A percentile compares a stretch with the other conserved stretches of the same genome.
These are phyloP conservation scores for Fusarium sp. DNA, from an alignment of 2,329 filamentous ascomycete species.

Conservation along the genomic window DNA sequence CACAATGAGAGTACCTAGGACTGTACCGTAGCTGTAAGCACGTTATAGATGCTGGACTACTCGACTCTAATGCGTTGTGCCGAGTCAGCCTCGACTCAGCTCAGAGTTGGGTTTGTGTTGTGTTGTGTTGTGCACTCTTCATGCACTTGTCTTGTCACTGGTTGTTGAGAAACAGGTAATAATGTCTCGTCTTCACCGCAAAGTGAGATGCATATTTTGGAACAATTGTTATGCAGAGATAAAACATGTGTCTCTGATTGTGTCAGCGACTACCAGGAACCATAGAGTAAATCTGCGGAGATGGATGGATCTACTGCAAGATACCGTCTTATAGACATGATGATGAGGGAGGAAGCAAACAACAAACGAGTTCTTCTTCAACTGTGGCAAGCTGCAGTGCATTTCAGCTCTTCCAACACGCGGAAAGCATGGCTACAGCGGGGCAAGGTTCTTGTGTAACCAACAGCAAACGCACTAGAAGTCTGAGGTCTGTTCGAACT, in stretches of 20 bases:
- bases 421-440: conserved; percentile 17
- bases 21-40: neutral
- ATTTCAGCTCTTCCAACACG: conserved; percentile 14
- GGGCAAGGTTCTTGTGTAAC: conserved; percentile 30
- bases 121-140: too few species aligned
- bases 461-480: conserved; percentile 11
- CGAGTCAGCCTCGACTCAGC: conserved; percentile 26
- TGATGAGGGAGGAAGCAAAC: neutral
- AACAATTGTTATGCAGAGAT: conserved; percentile 18
- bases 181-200: conserved; percentile 39
- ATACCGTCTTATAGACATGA: conserved; percentile 20
- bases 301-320: conserved; percentile 20
- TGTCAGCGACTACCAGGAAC: neutral
- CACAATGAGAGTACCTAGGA: conserved; percentile 15
- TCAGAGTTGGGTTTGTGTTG: neutral
- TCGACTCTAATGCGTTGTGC: conserved; percentile 5
- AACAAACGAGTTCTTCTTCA: neutral
- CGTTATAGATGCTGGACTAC: conserved; percentile 3
- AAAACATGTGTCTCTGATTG: conserved; percentile 26
- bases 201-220: conserved; percentile 22
- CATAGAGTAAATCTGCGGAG: neutral
- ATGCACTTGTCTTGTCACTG: conserved; percentile 11
- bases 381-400: conserved; percentile 4
- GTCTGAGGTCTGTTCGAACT: neutral
- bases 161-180: neutral